Evolutionary conservation across 352 stramenopile genomes (phyloP), one percentile per base, ranked within the genome.

Genomic region (Pythium phragmitis): DNA sequence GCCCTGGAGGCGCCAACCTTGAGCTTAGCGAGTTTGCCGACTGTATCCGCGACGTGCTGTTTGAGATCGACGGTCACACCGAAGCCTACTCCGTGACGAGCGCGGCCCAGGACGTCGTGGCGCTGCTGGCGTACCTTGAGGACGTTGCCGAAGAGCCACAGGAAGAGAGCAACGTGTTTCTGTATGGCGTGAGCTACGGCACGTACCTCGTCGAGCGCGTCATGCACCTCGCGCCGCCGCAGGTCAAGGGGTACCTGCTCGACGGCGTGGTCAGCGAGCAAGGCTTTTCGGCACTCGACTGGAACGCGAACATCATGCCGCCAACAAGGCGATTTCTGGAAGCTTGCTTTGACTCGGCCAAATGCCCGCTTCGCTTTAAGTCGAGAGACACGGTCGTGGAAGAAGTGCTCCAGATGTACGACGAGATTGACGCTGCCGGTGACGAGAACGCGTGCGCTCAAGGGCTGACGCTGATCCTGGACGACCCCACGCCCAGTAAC

Each of bases 111-210:
- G 78, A 87, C 49, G n/a, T 87, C 7, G 69, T 14, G 7, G 55
- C 37, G 19, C 13, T 63, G 16, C 69, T 64, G 19, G 47, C 63
- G 5, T 33, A 60, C 51, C 16, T 58, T 4, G 54, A 60, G 34
- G 54, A 60, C 0, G 42, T 60, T 11, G 53, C 37, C 14, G 53
- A 60, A 34, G 34, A 34, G 16, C 37, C 57, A 17, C 17, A 50
- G 2, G 66, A 60, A 28, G 37, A 57, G 6, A 59, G 58, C 16
- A 57, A 80, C 23, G 62, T 75, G 19, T 82, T 67, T 50, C 43
- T 87, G 2, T 84, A 87, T 30, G 79, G 76, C 12, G 70, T 74
- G 26, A 84, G 78, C 60, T 87, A 87, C 58, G 78, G 78, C 19
- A 81, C 78, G 21, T 82, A 73, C 47, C 54, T 84, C 14, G 69